phyloP scores from a whole-genome alignment of 2,329 filamentous ascomycete genomes.

The Exophiala dermatitidis region DNA sequence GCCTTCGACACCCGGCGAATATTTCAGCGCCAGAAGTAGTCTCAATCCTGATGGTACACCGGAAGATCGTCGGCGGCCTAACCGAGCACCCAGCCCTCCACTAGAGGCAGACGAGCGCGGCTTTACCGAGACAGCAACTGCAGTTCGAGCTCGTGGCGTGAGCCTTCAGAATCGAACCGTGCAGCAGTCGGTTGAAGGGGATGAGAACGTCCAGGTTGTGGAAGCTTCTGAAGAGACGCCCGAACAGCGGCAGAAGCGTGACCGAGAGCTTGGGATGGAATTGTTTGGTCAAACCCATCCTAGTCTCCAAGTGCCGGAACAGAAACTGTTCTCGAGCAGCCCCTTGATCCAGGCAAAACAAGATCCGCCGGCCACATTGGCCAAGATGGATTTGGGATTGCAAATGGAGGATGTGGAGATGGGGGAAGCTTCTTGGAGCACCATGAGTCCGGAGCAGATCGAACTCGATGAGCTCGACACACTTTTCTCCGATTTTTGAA shows the following conservation, averaged over 20 bases:
- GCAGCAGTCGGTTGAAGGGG: constrained; percentile 32
- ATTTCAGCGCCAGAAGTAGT: constrained; percentile 50
- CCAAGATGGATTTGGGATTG: constrained; percentile 38
- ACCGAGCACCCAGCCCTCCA: constrained; percentile 74
- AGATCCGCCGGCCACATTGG: constrained; percentile 10
- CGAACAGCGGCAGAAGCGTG: constrained; percentile 42
- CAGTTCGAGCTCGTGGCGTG: constrained; percentile 56
- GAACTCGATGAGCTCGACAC: constrained; percentile 90
- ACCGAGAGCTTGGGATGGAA: constrained; percentile 25
- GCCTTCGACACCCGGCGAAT: constrained; percentile 57
- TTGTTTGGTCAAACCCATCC: constrained; percentile 44
- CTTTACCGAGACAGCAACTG: constrained; percentile 90
- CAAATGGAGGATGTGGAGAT: constrained; percentile 39
- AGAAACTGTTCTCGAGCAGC: constrained; percentile 34
- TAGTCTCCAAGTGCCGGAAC: constrained; percentile 44
- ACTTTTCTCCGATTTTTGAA: constrained; percentile 57
- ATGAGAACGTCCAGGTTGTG: constrained; percentile 32
- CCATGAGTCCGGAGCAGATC: constrained; percentile 74
- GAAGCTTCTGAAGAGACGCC: constrained; percentile 26
- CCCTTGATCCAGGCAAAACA: constrained; percentile 24
- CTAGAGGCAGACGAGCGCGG: constrained; percentile 92
- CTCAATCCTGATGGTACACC: constrained; percentile 29
- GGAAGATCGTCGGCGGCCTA: constrained; percentile 35
- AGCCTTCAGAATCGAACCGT: constrained; percentile 38
- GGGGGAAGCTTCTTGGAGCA: constrained; percentile 50